phyloP scores from a whole-genome alignment of 805 yeast species.

The Pichia kluyveri region DNA sequence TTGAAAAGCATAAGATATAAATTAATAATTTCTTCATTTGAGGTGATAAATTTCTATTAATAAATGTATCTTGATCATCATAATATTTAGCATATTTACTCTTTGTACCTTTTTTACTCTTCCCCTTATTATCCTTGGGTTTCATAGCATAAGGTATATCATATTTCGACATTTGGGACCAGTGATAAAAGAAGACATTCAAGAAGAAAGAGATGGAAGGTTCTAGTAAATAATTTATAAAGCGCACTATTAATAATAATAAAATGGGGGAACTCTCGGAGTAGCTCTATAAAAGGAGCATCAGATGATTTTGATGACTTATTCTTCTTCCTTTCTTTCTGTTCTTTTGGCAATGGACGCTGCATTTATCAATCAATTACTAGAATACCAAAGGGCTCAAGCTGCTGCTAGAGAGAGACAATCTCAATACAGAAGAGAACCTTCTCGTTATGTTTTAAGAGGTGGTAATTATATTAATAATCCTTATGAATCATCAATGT shows the following conservation, averaged over 20 bases:
- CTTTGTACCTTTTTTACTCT: constrained; percentile 14
- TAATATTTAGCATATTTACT: constrained; percentile 13
- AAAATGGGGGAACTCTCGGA: no score
- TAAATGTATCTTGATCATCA: constrained; percentile 2
- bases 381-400: constrained; percentile 2
- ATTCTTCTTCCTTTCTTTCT: no score
- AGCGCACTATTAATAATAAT: no score
- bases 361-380: constrained; percentile 4
- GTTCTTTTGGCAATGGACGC: background rate
- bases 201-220: background rate
- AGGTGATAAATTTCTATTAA: constrained; percentile 25
- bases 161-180: constrained; percentile 8
- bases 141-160: constrained; percentile 31
- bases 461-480: no score
- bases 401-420: no score
- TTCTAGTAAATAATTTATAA: no score
- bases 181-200: no score
- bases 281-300: no score
- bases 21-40: constrained; percentile 8
- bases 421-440: background rate
- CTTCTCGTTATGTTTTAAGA: background rate
- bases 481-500: no score
- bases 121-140: constrained; percentile 10
- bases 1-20: constrained; percentile 6
- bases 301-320: no score